A percentile compares a stretch with the other conserved stretches of the same genome.
These are phyloP conservation scores for Nicotiana attenuata DNA, from an alignment of 257 asterid genomes.

Conservation along the genomic window DNA sequence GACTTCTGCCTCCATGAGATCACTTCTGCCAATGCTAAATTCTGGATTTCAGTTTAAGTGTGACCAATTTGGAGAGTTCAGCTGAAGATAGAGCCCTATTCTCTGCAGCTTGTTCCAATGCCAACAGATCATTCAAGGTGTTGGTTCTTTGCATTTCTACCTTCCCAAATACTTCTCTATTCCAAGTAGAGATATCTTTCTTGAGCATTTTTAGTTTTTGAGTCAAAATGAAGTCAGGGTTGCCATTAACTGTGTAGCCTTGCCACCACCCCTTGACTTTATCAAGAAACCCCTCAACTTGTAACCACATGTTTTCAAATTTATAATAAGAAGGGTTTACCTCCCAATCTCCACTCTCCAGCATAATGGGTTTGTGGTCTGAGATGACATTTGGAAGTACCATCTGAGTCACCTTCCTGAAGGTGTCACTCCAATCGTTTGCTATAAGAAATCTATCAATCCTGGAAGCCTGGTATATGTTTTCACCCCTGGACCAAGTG, in stretches of 20 bases:
- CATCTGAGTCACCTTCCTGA: neutral
- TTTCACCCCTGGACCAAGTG: neutral
- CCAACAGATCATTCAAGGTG: neutral
- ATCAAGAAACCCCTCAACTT: neutral
- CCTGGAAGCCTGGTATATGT: neutral
- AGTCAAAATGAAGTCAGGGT: too few species aligned
- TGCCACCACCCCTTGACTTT: too few species aligned
- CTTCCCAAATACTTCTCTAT: neutral
- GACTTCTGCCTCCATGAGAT: too few species aligned
- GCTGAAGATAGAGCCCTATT: neutral
- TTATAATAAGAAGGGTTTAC: too few species aligned
- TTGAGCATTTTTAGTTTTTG: neutral
- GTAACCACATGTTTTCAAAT: neutral
- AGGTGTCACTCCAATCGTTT: neutral
- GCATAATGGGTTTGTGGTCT: neutral
- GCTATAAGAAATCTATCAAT: neutral
- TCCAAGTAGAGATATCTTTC: neutral
- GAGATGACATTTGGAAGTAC: neutral
- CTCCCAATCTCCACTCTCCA: neutral
- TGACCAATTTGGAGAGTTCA: neutral
- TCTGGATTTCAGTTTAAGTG: too few species aligned
- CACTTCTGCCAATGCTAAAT: too few species aligned
- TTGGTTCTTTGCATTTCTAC: neutral
- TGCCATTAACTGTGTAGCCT: neutral
- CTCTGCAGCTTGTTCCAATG: neutral